These are phyloP conservation scores for Thielaviopsis cerberus DNA, from an alignment of 2,329 filamentous ascomycete genomes.

Conservation along the genomic window DNA sequence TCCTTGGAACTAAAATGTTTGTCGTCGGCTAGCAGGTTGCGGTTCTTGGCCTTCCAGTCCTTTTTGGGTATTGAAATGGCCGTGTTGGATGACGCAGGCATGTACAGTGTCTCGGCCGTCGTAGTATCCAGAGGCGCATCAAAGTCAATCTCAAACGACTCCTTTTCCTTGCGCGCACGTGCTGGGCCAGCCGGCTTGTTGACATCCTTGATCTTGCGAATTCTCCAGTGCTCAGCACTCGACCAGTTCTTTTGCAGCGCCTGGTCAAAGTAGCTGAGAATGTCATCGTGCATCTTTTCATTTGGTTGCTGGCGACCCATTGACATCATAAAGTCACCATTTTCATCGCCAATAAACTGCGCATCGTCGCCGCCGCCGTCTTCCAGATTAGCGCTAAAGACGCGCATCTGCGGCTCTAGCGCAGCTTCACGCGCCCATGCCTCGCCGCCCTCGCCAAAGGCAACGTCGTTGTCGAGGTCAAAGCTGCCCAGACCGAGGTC, in stretches of 20 bases:
- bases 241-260: constrained; percentile 94
- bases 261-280: constrained; percentile 95
- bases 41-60: constrained; percentile 85
- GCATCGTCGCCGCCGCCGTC: constrained; percentile 31
- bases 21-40: constrained; percentile 87
- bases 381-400: constrained; percentile 45
- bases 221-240: constrained; percentile 96
- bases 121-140: constrained; percentile 50
- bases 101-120: constrained; percentile 62
- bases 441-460: constrained; percentile 90
- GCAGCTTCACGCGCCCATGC: constrained; percentile 86
- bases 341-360: constrained; percentile 34
- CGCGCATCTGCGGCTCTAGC: constrained; percentile 66
- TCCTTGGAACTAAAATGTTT: constrained; percentile 96
- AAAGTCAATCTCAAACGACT: constrained; percentile 91
- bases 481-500: constrained; percentile 56
- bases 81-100: constrained; percentile 59
- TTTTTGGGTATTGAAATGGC: constrained; percentile 76
- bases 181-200: constrained; percentile 42
- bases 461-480: constrained; percentile 56
- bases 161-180: constrained; percentile 77
- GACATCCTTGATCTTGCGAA: constrained; percentile 71
- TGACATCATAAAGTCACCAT: constrained; percentile 58
- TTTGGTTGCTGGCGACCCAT: constrained; percentile 43
- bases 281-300: constrained; percentile 66